These are phyloP conservation scores for Fusarium equiseti DNA, from an alignment of 2,329 filamentous ascomycete species.

Conservation along the genomic window DNA sequence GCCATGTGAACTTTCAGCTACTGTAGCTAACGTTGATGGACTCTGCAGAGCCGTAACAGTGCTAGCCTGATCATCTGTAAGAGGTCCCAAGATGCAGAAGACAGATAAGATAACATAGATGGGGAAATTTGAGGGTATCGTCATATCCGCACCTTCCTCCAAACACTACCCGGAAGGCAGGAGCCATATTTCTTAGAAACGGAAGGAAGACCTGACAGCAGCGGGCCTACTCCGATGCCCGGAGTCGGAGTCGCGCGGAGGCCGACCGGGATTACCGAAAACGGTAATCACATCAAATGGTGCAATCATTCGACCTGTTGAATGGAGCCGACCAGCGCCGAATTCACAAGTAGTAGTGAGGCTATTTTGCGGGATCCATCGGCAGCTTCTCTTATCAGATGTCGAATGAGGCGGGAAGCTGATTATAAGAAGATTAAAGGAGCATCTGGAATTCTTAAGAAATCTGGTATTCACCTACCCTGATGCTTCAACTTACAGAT, in stretches of 20 bases:
- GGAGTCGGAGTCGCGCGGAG: constrained; percentile 39
- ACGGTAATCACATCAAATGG: constrained; percentile 24
- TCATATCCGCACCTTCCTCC: neutral
- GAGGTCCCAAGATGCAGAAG: neutral
- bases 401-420: constrained; percentile 17
- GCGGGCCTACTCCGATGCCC: constrained; percentile 36
- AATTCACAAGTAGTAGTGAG: constrained; percentile 16
- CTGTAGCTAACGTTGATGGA: constrained; percentile 7
- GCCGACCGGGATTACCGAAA: constrained; percentile 42
- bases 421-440: constrained; percentile 9
- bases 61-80: neutral
- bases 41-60: constrained; percentile 2
- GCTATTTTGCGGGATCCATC: constrained; percentile 44
- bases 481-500: neutral
- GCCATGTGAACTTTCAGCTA: constrained; percentile 4
- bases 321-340: constrained; percentile 7
- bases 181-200: neutral
- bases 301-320: constrained; percentile 35
- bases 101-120: neutral
- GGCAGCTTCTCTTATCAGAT: constrained; percentile 12
- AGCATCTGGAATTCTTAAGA: neutral
- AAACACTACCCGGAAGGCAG: neutral
- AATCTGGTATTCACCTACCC: neutral
- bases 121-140: neutral
- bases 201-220: neutral